A percentile compares a stretch with the other conserved stretches of the same genome.
Conservation (phyloP, 495 filamentous ascomycete genomes). For the Halenospora varia region DNA sequence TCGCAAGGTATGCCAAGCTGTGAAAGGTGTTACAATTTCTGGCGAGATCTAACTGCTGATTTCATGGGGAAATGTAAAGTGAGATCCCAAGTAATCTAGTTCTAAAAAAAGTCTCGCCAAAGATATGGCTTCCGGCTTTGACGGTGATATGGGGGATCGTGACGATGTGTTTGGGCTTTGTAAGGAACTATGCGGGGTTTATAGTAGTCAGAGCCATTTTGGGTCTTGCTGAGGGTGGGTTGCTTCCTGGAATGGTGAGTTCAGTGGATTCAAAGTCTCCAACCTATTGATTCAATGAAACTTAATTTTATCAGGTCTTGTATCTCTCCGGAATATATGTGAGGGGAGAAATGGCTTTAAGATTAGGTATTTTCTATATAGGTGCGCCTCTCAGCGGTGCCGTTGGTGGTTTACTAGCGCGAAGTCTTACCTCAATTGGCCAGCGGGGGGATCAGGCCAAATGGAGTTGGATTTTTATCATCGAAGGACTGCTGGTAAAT, state of each 20-base stretch:
- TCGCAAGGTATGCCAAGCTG: conserved; percentile 36
- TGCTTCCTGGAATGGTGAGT: conserved; percentile 72
- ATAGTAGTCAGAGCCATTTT: conserved; percentile 84
- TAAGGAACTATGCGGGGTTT: conserved; percentile 71
- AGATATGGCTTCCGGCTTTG: conserved; percentile 52
- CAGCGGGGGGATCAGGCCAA: conserved; percentile 38
- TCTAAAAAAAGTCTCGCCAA: conserved; percentile 60
- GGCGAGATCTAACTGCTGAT: conserved; percentile 6
- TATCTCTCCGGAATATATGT: conserved; percentile 52
- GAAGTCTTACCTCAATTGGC: conserved; percentile 60
- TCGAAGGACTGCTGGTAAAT: conserved; percentile 51
- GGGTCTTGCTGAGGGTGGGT: conserved; percentile 76
- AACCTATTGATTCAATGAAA: no score
- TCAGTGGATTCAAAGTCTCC: no score
- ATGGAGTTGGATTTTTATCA: conserved; percentile 70
- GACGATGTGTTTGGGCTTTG: conserved; percentile 69
- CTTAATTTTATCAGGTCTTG: conserved; percentile 30
- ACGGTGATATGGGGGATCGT: conserved; percentile 63
- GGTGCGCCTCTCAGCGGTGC: conserved; percentile 54
- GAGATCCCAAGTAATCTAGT: conserved; percentile 63
- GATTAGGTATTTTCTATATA: conserved; percentile 55
- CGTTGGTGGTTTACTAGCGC: conserved; percentile 58
- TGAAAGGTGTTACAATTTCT: no score
- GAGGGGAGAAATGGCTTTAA: conserved; percentile 55
- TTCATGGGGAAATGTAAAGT: no score